Conservation (phyloP, 192 early-diverging fungal species). For the Kickxella alabastrina region DNA sequence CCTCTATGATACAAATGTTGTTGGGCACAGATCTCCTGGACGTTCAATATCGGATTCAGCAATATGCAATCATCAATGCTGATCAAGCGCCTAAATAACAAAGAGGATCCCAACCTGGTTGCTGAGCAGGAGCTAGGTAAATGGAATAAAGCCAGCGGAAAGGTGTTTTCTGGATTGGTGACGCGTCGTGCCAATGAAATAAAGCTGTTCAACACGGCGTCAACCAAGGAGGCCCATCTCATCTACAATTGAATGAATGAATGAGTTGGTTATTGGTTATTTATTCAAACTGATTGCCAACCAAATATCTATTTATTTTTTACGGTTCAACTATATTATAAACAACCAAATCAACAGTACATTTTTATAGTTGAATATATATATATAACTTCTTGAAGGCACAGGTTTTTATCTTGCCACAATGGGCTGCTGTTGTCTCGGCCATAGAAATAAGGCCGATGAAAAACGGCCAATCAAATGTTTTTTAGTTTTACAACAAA, state of each 20-base stretch:
- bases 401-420: no score
- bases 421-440: no score
- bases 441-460: no score
- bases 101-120: slow-evolving; percentile 27
- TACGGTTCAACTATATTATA: no score
- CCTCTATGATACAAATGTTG: no score
- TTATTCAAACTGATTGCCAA: no score
- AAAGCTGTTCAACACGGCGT: slow-evolving; percentile 26
- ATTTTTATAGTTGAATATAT: no score
- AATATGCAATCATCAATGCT: slow-evolving; percentile 25
- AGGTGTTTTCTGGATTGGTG: slow-evolving; percentile 22
- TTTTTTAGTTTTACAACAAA: no score
- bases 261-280: background rate
- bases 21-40: slow-evolving; percentile 44
- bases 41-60: slow-evolving; percentile 42
- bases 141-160: slow-evolving; percentile 35
- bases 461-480: no score
- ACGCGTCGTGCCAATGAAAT: slow-evolving; percentile 33
- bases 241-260: slow-evolving; percentile 8
- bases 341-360: no score
- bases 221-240: slow-evolving; percentile 22
- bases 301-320: no score
- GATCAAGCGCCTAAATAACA: slow-evolving; percentile 31
- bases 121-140: slow-evolving; percentile 45
- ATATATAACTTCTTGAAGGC: no score